Percentiles rank a stretch among this genome's conserved stretches.
Conservation (phyloP, 2,329 filamentous ascomycete genomes). For the Curvularia spicifera region DNA sequence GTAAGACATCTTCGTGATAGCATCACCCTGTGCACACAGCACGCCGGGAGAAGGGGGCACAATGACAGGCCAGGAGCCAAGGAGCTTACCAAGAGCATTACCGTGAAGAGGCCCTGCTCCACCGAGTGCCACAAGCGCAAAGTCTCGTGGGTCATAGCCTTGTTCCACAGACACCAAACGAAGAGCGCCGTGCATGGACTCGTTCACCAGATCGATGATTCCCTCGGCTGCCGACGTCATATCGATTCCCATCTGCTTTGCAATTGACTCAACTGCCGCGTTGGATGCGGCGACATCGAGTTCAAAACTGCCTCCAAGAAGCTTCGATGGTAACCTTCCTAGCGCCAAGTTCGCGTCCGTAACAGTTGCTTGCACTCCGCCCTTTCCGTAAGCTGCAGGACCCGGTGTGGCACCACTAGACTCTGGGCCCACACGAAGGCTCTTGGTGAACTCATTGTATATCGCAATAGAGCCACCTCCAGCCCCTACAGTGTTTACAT, state of each 20-base stretch:
- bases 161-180: conserved; percentile 60
- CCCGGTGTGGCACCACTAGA: conserved; percentile 58
- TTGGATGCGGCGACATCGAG: conserved; percentile 54
- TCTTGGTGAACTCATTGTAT: conserved; percentile 57
- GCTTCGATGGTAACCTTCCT: conserved; percentile 56
- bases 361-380: conserved; percentile 55
- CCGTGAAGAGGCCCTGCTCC: conserved; percentile 61
- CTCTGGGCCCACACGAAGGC: conserved; percentile 59
- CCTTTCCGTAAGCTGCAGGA: conserved; percentile 59
- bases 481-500: conserved; percentile 58
- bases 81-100: conserved; percentile 58
- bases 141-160: conserved; percentile 59
- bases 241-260: conserved; percentile 55
- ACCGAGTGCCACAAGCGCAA: conserved; percentile 59
- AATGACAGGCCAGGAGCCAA: conserved; percentile 61
- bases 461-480: conserved; percentile 59
- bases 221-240: conserved; percentile 55
- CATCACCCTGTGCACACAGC: conserved; percentile 59
- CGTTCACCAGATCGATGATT: conserved; percentile 59
- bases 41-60: conserved; percentile 59
- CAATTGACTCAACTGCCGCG: conserved; percentile 53
- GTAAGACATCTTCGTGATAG: conserved; percentile 58
- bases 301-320: conserved; percentile 56
- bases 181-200: conserved; percentile 60
- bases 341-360: conserved; percentile 58